phyloP scores from a whole-genome alignment of 345 rosid species.

The Geranium brycei region DNA sequence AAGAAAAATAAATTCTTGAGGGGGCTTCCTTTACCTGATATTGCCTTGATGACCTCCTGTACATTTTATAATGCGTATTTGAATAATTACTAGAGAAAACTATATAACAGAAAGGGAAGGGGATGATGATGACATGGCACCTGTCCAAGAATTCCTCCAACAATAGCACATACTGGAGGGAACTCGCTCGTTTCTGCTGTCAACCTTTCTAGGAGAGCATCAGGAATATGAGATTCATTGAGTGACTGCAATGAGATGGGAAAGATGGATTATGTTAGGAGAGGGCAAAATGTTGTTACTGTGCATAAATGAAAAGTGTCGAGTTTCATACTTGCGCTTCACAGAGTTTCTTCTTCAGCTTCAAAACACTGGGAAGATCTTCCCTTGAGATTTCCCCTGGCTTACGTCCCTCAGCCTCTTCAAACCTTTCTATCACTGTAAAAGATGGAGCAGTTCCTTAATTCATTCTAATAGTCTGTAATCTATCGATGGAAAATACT shows the following conservation, averaged over 20 bases:
- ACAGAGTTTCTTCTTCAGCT: slow-evolving; percentile 56
- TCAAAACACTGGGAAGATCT: slow-evolving; percentile 54
- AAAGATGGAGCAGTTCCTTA: background rate
- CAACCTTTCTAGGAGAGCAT: slow-evolving; percentile 62
- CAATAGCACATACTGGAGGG: slow-evolving; percentile 83
- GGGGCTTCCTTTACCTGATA: slow-evolving; percentile 83
- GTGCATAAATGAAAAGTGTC: background rate
- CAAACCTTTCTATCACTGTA: slow-evolving; percentile 69
- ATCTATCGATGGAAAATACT: too few relatives aligned
- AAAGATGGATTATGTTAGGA: too few relatives aligned
- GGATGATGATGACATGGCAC: slow-evolving; percentile 15
- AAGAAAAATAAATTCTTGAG: slow-evolving; percentile 85
- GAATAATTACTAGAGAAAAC: background rate
- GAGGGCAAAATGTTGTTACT: too few relatives aligned
- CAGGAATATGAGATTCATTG: slow-evolving; percentile 46
- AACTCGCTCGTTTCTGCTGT: slow-evolving; percentile 38
- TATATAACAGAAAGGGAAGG: background rate
- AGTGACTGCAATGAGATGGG: slow-evolving; percentile 31
- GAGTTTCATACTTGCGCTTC: slow-evolving; percentile 41
- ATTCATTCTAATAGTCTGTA: too few relatives aligned
- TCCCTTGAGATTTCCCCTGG: slow-evolving; percentile 37
- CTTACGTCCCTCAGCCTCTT: slow-evolving; percentile 45
- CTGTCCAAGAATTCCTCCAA: slow-evolving; percentile 95
- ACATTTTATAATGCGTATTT: slow-evolving; percentile 4
- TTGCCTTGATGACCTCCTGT: slow-evolving; percentile 85